Base-by-base conservation (phyloP, 2,329 filamentous ascomycete species). In the Penicillium sp. region DNA sequence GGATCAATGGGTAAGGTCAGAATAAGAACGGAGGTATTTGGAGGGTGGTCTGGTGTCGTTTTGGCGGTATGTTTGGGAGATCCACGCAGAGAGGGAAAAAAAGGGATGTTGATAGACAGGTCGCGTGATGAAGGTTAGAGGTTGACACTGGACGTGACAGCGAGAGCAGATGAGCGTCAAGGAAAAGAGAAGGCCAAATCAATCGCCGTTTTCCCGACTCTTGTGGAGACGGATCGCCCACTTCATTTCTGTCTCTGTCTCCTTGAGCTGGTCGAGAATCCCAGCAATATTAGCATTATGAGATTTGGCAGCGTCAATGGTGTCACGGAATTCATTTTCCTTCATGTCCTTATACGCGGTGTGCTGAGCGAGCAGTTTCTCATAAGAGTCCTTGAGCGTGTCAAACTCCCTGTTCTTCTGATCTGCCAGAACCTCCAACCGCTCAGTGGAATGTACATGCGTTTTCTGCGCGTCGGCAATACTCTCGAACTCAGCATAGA, bases 171-270 rank as follows among this genome's bases (percentile, higher is more conserved):
- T 14, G 32, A 34, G 4, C 32, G 23, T 3, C 5, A 5, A 23
- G 23, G 14, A 16, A 41, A 47, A 44, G 51, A 51, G 41, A 39
- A n/a, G 34, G 39, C 36, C 35, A 16, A n/a, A 42, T 32, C 27
- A 38, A 19, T 32, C 23, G 44, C 19, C 47, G 66, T 58, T 40
- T 61, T 66, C 49, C 63, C 65, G 50, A 74, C 60, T 60, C 32
- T 64, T 61, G 51, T 75, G 73, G 49, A 79, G 64, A 34, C 73
- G 75, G 47, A 79, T 74, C n/a, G 72, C 72, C 76, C 78, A 79
- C 60, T 70, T 77, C 78, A 80, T 79, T 58, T 75, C 66, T 3
- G 68, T 75, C 50, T 74, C 70, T 1, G 73, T 72, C 53, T 75
- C 69, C 43, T 70, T 72, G 59, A 79, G 63, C 18, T 76, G 72